Evolutionary conservation across 129 eudicot species (phyloP).

Genomic region (Flaveria linearis): DNA sequence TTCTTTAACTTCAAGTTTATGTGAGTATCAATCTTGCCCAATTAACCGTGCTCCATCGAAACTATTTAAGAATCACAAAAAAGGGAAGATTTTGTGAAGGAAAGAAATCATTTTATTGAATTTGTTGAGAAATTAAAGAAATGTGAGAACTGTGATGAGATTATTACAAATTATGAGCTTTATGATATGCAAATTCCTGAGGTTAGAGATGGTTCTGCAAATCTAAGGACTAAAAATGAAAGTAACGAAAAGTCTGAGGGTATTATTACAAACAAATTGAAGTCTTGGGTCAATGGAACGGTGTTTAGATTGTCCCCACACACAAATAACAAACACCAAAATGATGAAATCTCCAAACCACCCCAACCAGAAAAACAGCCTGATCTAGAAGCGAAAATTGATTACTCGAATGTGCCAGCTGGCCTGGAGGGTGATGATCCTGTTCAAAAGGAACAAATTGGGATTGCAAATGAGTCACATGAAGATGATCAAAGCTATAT

Average conservation of each 20-base stretch:
- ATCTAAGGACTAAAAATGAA: constrained; percentile 35
- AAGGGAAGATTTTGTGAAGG: constrained; percentile 55
- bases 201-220: constrained; percentile 38
- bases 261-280: constrained; percentile 26
- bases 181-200: constrained; percentile 49
- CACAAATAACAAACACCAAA: constrained; percentile 20
- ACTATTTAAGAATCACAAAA: neutral
- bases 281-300: constrained; percentile 49
- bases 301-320: constrained; percentile 60
- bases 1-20: too few species aligned
- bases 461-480: constrained; percentile 27
- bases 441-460: constrained; percentile 27
- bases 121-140: constrained; percentile 59
- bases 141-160: constrained; percentile 69
- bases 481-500: constrained; percentile 42
- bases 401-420: constrained; percentile 32
- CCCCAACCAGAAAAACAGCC: constrained; percentile 28
- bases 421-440: constrained; percentile 24
- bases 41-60: too few species aligned
- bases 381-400: constrained; percentile 30
- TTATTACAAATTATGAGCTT: constrained; percentile 38
- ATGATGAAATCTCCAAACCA: constrained; percentile 36
- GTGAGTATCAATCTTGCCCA: too few species aligned
- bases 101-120: constrained; percentile 53
- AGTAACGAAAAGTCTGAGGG: constrained; percentile 36